These are phyloP conservation scores for Colletotrichum sp. DNA, from an alignment of 2,329 filamentous ascomycete genomes.

Conservation along the genomic window DNA sequence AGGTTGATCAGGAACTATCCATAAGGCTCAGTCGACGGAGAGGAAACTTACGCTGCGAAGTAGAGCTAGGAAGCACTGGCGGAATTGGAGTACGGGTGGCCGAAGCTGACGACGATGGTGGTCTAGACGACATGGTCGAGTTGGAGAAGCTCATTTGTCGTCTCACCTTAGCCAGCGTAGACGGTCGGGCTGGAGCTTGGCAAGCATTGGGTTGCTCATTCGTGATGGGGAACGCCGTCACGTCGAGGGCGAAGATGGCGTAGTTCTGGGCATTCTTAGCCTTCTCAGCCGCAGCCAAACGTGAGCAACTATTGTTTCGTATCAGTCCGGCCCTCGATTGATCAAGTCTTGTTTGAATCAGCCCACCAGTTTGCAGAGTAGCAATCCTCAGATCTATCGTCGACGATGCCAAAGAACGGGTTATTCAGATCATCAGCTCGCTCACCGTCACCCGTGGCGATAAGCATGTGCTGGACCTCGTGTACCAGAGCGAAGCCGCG, in stretches of 20 bases:
- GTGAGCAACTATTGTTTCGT: fast-evolving
- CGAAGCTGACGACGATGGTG: not conserved
- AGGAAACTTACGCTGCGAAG: not conserved
- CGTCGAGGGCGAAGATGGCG: not conserved
- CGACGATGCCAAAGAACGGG: not conserved
- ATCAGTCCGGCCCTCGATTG: fast-evolving
- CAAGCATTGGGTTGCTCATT: not conserved
- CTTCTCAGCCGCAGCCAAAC: not conserved
- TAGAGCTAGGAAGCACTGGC: not conserved
- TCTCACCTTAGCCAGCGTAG: not conserved
- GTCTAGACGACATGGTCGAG: not conserved
- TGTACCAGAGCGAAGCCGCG: not conserved
- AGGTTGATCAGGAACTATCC: not conserved
- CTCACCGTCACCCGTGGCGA: not conserved
- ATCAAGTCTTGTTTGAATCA: not conserved
- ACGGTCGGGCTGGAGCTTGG: not conserved
- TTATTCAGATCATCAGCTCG: not conserved
- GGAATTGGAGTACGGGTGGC: not conserved
- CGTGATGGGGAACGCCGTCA: not conserved
- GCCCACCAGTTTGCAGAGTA: not conserved
- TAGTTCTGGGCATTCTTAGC: not conserved
- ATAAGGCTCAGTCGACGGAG: too few species aligned
- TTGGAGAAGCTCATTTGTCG: not conserved
- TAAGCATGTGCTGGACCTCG: not conserved
- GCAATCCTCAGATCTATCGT: not conserved